phyloP scores from a whole-genome alignment of 2,329 filamentous ascomycete genomes.

The Fusarium ramigenum region DNA sequence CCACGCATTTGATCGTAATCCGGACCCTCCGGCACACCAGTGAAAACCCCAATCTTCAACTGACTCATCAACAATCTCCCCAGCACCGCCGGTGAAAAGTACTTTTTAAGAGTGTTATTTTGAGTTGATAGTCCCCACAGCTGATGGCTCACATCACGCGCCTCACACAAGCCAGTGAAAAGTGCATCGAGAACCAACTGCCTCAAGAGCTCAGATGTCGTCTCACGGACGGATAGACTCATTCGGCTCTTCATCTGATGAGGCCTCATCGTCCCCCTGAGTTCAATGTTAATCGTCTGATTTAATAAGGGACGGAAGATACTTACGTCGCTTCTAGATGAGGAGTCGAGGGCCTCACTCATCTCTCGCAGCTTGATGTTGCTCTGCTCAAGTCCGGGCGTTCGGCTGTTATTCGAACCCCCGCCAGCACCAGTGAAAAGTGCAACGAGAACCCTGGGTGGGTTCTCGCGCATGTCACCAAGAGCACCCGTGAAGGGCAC shows the following conservation, averaged over 20 bases:
- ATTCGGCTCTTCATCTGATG: not conserved
- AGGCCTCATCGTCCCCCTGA: not conserved
- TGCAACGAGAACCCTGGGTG: too few relatives aligned
- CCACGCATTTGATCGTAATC: not conserved
- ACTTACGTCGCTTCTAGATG: not conserved
- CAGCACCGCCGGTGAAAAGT: not conserved
- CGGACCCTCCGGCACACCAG: not conserved
- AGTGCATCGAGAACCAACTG: not conserved
- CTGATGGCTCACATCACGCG: too few relatives aligned
- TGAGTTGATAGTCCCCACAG: too few relatives aligned
- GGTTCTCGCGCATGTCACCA: too few relatives aligned
- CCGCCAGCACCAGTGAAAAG: too few relatives aligned
- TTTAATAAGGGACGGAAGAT: too few relatives aligned
- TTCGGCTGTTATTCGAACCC: too few relatives aligned
- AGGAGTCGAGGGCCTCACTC: not conserved
- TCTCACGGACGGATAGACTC: too few relatives aligned
- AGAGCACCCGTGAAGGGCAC: too few relatives aligned
- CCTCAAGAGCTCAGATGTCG: not conserved
- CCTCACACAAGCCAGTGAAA: not conserved
- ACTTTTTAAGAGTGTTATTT: too few relatives aligned
- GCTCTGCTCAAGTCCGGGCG: not conserved
- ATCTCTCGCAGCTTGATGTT: not conserved
- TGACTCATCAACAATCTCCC: not conserved
- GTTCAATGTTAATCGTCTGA: not conserved
- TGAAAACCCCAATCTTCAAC: not conserved